Evolutionary conservation across 2,329 filamentous ascomycete genomes (phyloP), one percentile per base, ranked within the genome.

Genomic region (Neopestalotiopsis sp.): DNA sequence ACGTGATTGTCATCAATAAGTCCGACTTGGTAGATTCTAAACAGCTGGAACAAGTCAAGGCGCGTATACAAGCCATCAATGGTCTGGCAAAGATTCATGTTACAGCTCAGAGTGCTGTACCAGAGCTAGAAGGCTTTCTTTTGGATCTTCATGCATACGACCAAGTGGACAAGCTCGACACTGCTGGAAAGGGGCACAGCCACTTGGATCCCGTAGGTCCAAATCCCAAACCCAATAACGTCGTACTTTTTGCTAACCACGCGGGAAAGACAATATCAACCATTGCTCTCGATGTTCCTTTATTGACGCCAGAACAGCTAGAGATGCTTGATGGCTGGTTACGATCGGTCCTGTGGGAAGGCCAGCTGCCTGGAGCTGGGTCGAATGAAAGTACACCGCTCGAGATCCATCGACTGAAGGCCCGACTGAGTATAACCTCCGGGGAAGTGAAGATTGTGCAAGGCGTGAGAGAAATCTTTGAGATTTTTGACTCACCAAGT

Each of bases 1-100:
- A 99, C 81, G 94, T 98, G 9, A 88, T 99, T 59, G 89, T 99
- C 53, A 89, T 99, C 74, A 99, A 99, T 83, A 99, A 99, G 80
- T 87, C 91, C 3, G 96, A 99, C 77, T 85, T 98, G 3, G 94
- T 98, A 3, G 89, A 87, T 5, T 79, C 87, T 1, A 82, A 87
- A 6, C 90, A 97, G 74, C 86, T 98, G 1, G 81, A 88, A n/a
- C 81, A 78, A 0, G 93, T 98, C 7, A 87, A 86, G 71, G 85
- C 88, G 17, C 88, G 96, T 61, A 90, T 98, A 66, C 84, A 87
- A 67, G 92, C 94, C 5, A 98, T 99, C 79, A 99, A 99, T 78
- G 92, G 92, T 0, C 85, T 98, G 1, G 96, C 96, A 1, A 94
- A 91, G 75, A 87, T 98, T 59, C 90, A 96, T 74, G 85, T 93